Evolutionary conservation across 2,329 filamentous ascomycete species (phyloP).

Genomic region (Gliomastix tumulicola): DNA sequence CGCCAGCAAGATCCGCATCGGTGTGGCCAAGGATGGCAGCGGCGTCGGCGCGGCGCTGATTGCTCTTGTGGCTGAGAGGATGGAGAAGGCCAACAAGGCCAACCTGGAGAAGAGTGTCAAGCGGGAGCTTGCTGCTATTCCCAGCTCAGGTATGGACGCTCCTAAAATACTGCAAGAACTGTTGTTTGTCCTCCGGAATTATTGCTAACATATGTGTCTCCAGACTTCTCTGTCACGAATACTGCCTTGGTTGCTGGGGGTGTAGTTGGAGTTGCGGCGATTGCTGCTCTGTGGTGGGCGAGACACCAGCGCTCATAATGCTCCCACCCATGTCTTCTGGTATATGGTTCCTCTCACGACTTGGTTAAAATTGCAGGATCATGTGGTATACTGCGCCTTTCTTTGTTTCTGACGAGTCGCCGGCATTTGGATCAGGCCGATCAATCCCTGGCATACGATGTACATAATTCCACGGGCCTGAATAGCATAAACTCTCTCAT

Average conservation of each 20-base stretch:
- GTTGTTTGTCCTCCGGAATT: too few relatives aligned
- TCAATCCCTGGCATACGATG: too few relatives aligned
- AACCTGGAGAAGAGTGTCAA: slow-evolving; percentile 28
- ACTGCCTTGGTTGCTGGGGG: slow-evolving; percentile 23
- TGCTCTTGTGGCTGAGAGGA: slow-evolving; percentile 75
- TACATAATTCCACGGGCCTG: too few relatives aligned
- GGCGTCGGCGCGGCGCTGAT: slow-evolving; percentile 82
- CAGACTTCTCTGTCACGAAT: slow-evolving; percentile 20
- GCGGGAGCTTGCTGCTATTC: slow-evolving; percentile 22
- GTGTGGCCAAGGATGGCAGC: slow-evolving; percentile 93
- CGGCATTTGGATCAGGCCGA: too few relatives aligned
- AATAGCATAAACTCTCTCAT: too few relatives aligned
- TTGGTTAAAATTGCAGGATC: too few relatives aligned
- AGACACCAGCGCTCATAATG: slow-evolving; percentile 15
- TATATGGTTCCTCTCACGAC: too few relatives aligned
- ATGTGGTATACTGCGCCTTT: too few relatives aligned
- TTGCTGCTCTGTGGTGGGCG: slow-evolving; percentile 29
- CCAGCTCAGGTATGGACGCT: slow-evolving; percentile 21
- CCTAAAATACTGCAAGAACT: too few relatives aligned
- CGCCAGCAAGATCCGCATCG: slow-evolving; percentile 83
- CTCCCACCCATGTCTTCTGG: too few relatives aligned
- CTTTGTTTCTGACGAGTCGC: too few relatives aligned
- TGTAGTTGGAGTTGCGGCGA: slow-evolving; percentile 25
- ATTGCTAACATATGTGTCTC: slow-evolving; percentile 9
- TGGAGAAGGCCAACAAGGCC: slow-evolving; percentile 40